Base-by-base conservation (phyloP, 352 stramenopile genomes). In the Globisporangium rhizosaccharum region DNA sequence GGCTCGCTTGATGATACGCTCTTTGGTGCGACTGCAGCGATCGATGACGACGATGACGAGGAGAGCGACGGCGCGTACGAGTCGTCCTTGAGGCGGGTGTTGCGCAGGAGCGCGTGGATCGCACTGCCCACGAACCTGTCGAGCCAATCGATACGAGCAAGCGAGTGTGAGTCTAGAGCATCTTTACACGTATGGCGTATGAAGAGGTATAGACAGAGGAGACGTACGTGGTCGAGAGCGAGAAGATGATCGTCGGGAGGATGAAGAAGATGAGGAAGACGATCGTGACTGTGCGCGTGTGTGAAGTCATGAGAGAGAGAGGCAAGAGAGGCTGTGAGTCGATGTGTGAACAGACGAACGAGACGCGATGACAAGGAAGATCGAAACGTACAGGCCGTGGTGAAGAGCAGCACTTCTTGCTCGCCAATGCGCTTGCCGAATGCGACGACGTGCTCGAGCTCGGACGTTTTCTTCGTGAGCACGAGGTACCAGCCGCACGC, bases 231-330 rank as follows among this genome's bases (percentile, higher is more conserved):
- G 78, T 70, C 18, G 79, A 87, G 10, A 89, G 61, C 49, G 76
- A 78, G 55, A 89, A 87, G 54, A 89, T 60, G 53, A 89, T 82
- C 10, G 71, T 83, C 23, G 79, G 79, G 23, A 89, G 63, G 44
- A 89, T 82, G 65, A 87, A 87, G 68, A 87, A 86, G 25, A 89
- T 68, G 37, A 89, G 64, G 57, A 89, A 89, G 45, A 89, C 72
- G 57, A 85, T 71, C 12, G 79, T 87, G 18, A 77, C 79, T 87
- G 61, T 30, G 54, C 39, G 62, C 10, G 33, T 12, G 9, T 39
- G 33, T 11, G 48, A 12, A 44, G 52, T 36, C 59, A 25, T 6
- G 25, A n/a, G 36, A 61, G 18, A 62, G 30, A 56, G 42, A 45
- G 26, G 14, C 23, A 23, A 23, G 12, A 14, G 45, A 15, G 20